These are phyloP conservation scores for Eimeria brunetti DNA, from an alignment of 169 alveolate species.

Conservation along the genomic window DNA sequence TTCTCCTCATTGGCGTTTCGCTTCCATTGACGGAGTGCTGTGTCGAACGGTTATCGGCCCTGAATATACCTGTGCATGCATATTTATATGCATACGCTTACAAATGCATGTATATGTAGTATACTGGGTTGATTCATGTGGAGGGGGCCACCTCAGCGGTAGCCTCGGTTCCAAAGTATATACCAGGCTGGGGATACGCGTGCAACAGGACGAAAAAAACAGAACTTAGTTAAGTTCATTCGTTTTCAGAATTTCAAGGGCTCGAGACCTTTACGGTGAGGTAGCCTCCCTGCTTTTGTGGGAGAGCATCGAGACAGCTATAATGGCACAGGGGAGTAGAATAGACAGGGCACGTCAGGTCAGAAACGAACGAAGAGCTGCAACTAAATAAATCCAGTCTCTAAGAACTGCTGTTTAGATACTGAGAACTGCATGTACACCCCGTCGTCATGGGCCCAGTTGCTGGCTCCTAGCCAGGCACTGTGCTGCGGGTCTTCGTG, in stretches of 20 bases:
- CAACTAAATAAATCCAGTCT: constrained; percentile 27
- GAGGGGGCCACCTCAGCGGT: neutral
- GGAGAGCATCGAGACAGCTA: neutral
- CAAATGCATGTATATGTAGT: neutral
- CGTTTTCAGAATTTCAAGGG: neutral
- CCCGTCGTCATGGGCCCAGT: constrained; percentile 65
- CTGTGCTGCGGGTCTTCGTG: constrained; percentile 74
- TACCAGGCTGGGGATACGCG: neutral
- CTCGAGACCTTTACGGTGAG: neutral
- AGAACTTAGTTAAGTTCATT: neutral
- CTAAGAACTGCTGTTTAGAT: constrained; percentile 68
- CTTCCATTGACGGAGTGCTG: too few species aligned
- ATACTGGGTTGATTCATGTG: neutral
- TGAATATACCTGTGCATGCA: neutral
- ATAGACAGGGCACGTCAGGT: neutral
- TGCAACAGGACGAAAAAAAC: neutral
- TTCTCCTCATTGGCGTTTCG: too few species aligned
- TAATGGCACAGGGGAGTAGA: neutral
- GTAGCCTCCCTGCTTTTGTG: neutral
- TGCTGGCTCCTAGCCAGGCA: constrained; percentile 79
- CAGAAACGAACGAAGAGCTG: neutral
- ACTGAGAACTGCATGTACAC: constrained; percentile 63
- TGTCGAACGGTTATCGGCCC: too few species aligned
- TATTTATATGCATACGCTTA: neutral
- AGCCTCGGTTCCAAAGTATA: neutral